Base-by-base conservation (phyloP, 441 rosid species). In the Arabidopsis hybrid region DNA sequence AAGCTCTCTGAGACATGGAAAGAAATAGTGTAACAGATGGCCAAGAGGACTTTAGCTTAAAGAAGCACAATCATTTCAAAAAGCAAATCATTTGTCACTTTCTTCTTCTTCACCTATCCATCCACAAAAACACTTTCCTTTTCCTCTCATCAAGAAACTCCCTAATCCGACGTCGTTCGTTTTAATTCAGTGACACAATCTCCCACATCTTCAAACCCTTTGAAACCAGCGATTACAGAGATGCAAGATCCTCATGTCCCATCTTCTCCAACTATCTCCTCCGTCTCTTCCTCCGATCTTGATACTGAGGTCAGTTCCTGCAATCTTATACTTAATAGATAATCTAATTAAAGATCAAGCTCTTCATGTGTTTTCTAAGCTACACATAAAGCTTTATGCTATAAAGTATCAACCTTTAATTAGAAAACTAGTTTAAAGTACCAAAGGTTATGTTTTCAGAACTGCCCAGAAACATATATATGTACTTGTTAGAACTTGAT, bases 221-320 rank as follows among this genome's bases (percentile, higher is more conserved):
- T 10, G 31, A 16, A 60, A 61, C 57, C 36, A 69, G 2, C 45
- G 9, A 58, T 35, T 46, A 10, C 58, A 43, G 62, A 47, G 35
- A 88, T 86, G 91, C 77, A 73, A 81, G 89, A 88, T 83, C 91
- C 86, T 59, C 83, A 76, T 29, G 64, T 85, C 45, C 83, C 83
- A 29, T 55, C 90, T 38, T 89, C 95, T 60, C 97, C 98, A 12
- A 84, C 93, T 35, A 80, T 76, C 69, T 91, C 97, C 66, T 91
- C 97, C 84, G 17, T 81, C 50, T 89, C 92, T 64, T 91, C 96
- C 75, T 93, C 93, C 78, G 98, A 93, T 91, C 97, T 93, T 77
- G 97, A 89, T 82, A 87, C 97, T 3, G 94, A 91, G 95, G 98
- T 91, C 65, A 14, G 52, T 58, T 56, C 36, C 2, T 10, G 17